phyloP scores from a whole-genome alignment of 2,329 filamentous ascomycete genomes.

The Botrytis fragariae region DNA sequence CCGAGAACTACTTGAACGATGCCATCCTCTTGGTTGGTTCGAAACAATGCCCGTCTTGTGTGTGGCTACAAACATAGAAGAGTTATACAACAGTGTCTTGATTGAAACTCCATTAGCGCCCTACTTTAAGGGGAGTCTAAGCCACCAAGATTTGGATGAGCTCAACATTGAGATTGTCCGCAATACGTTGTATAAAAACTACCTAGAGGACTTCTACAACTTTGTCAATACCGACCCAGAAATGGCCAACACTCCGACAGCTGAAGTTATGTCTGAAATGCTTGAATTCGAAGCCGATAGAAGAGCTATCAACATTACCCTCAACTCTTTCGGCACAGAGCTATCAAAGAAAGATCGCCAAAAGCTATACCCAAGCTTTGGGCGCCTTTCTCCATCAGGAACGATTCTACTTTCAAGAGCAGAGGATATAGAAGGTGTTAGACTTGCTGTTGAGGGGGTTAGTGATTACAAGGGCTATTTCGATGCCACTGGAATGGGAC shows the following conservation, averaged over 20 bases:
- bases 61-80: slow-evolving; percentile 97
- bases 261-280: slow-evolving; percentile 93
- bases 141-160: slow-evolving; percentile 95
- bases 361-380: slow-evolving; percentile 93
- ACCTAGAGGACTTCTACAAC: slow-evolving; percentile 93
- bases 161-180: slow-evolving; percentile 99
- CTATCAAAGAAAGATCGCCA: slow-evolving; percentile 89
- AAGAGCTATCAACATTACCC: slow-evolving; percentile 96
- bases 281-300: slow-evolving; percentile 96
- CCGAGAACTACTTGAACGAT: slow-evolving; percentile 88
- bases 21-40: slow-evolving; percentile 97
- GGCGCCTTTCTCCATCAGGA: slow-evolving; percentile 88
- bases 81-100: slow-evolving; percentile 95
- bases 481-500: slow-evolving; percentile 79
- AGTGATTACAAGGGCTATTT: slow-evolving; percentile 95
- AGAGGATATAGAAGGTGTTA: slow-evolving; percentile 91
- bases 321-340: slow-evolving; percentile 98
- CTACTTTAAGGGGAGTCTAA: slow-evolving; percentile 96
- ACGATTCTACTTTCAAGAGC: slow-evolving; percentile 92
- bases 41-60: slow-evolving; percentile 98
- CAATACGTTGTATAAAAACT: slow-evolving; percentile 99
- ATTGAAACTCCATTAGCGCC: slow-evolving; percentile 94
- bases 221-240: slow-evolving; percentile 91
- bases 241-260: slow-evolving; percentile 81
- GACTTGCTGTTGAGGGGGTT: slow-evolving; percentile 89